phyloP scores from a whole-genome alignment of 805 yeast species.

The Millerozyma acaciae region DNA sequence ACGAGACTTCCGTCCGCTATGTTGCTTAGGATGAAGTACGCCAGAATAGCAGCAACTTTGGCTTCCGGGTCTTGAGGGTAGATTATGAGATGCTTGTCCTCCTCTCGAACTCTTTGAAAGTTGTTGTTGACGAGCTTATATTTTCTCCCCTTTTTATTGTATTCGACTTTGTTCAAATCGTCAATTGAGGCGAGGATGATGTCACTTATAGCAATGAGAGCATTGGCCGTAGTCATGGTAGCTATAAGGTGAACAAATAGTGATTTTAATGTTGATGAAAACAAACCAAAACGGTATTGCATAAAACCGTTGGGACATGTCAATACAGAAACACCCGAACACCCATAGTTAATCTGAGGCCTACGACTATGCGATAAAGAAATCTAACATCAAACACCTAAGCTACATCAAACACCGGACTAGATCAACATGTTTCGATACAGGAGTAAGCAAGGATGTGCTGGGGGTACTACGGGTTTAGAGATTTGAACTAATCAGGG shows the following conservation, averaged over 20 bases:
- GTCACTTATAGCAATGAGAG: conserved; percentile 34
- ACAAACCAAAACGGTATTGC: background rate
- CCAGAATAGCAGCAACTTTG: conserved; percentile 37
- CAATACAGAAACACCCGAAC: background rate
- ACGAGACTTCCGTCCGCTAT: conserved; percentile 37
- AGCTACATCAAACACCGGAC: no score
- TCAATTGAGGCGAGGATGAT: conserved; percentile 32
- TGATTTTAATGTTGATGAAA: background rate
- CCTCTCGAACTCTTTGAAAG: conserved; percentile 47
- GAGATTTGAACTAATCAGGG: no score
- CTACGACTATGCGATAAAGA: no score
- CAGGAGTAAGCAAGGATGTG: no score
- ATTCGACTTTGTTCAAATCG: conserved; percentile 31
- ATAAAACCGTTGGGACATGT: background rate
- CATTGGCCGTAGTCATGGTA: conserved; percentile 22
- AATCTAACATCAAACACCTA: no score
- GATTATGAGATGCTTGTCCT: conserved; percentile 46
- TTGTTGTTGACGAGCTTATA: conserved; percentile 46
- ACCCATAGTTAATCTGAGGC: no score
- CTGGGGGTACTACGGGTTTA: no score
- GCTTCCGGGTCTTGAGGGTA: conserved; percentile 24
- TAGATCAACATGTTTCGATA: no score
- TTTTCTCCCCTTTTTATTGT: conserved; percentile 43
- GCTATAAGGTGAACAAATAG: conserved; percentile 1
- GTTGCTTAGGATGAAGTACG: conserved; percentile 39